Base-by-base conservation (phyloP, 2,329 filamentous ascomycete species). In the Botryotinia narcissicola region DNA sequence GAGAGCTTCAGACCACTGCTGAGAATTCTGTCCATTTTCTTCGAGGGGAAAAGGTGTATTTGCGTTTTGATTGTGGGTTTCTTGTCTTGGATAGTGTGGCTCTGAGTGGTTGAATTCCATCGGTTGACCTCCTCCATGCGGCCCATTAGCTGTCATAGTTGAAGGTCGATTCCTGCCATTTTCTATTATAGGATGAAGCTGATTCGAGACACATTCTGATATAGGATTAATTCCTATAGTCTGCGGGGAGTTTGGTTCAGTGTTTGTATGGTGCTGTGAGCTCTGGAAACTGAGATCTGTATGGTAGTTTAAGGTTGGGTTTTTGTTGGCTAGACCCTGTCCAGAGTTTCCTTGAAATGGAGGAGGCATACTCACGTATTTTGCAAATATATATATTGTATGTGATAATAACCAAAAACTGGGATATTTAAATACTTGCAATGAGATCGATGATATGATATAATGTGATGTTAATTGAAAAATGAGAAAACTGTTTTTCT, bases 41-140 rank as follows among this genome's bases (percentile, higher is more conserved):
- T 29, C 51, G 14, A 29, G 4, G 8, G 51, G 6, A 9, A 3
- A 3, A 57, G 0, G n/a, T 57, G 6, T 18, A 29, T 29, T 29
- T 18, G n/a, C 29, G n/a, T 3, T 9, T 8, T 0, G 7, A 18
- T 16, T 9, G 4, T 29, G 5, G 14, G 0, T 57, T 3, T 8
- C 16, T 57, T 3, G n/a, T 0, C 29, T 29, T 16, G 51, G 16
- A 57, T 57, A 18, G n/a, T 32, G 4, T 32, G 51, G 3, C 2
- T 18, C 4, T 8, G n/a, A 8, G 51, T 3, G 2, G 3, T 16
- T 57, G 0, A 18, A 18, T 29, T 18, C n/a, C 14, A 29, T 18
- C 14, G 51, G 51, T 8, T 57, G n/a, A 57, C 6, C 12, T 57
- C 51, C 6, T 57, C 51, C 6, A 29, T 37, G 16, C 20, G 5